These are phyloP conservation scores for Trichosporon coremiiforme DNA, from an alignment of 1,284 basidiomycete genomes.

Conservation along the genomic window DNA sequence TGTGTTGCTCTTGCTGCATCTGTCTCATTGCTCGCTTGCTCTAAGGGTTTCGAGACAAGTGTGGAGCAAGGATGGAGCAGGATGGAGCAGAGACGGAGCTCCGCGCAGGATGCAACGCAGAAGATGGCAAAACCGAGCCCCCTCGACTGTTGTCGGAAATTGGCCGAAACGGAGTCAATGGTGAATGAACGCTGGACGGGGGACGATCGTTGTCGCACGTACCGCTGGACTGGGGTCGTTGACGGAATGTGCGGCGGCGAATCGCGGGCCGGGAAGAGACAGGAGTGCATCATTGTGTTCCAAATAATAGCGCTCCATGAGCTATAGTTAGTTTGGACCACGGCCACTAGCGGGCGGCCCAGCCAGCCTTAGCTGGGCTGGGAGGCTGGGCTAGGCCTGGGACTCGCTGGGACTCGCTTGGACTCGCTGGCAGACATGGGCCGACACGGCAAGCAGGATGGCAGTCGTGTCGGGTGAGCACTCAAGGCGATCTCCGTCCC, in stretches of 20 bases:
- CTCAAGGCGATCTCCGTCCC: not conserved
- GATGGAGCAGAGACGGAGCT: not conserved
- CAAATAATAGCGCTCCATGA: not conserved
- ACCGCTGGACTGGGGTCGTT: not conserved
- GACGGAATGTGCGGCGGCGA: not conserved
- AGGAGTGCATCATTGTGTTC: not conserved
- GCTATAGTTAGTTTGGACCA: not conserved
- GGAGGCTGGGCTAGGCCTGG: not conserved
- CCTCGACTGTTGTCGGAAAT: not conserved
- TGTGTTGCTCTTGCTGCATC: too few species aligned
- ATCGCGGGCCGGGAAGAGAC: too few species aligned
- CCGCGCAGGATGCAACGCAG: not conserved
- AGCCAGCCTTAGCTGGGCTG: not conserved
- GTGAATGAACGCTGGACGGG: too few species aligned
- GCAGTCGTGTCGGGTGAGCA: not conserved
- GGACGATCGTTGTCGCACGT: not conserved
- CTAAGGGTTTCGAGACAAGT: not conserved
- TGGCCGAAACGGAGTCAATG: not conserved
- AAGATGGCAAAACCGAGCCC: too few species aligned
- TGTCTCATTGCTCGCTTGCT: too few species aligned
- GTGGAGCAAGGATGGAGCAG: not conserved
- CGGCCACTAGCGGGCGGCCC: too few species aligned
- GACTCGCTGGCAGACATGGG: too few species aligned
- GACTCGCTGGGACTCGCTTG: too few species aligned
- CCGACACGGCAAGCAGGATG: too few species aligned